Base-by-base conservation (phyloP, 768 basidiomycete species). In the Xerocomellus dryophilus region DNA sequence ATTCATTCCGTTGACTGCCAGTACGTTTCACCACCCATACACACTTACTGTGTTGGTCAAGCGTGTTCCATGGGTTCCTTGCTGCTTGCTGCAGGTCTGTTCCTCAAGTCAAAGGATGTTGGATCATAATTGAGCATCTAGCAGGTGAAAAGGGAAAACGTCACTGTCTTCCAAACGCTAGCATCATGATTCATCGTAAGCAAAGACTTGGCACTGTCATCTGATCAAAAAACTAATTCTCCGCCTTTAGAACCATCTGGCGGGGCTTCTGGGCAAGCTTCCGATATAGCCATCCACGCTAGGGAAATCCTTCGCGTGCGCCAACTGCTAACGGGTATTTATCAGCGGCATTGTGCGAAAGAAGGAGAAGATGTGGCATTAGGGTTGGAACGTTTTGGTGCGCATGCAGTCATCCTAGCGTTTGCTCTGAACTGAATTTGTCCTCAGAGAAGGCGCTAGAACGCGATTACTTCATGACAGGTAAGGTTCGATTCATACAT, bases 111-210 rank as follows among this genome's bases (percentile, higher is more conserved):
- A 45, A 32, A 27, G 10, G 40, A 57, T 53, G 51, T 60, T 46
- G 44, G 21, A 61, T 53, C 48, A 27, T 44, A 29, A 42, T 47
- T 61, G 50, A 64, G n/a, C 54, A 51, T 48, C 36, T 29, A 3
- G 20, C 61, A 80, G 81, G 93, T 34, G 93, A 89, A 74, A 85
- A 79, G 60, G 95, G 95, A 34, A 93, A 95, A 69, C 80, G 96
- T 29, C 93, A 93, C 68, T 89, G 89, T 62, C 80, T 98, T 53
- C 93, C 93, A 12, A 90, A 98, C 68, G 88, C 93, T 18, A 92
- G 89, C 67, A 93, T 98, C 65, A 98, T 98, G 96, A 98, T 98
- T 51, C 96, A 98, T 70, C 96, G 95, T 96, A 68, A 66, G 84
- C 69, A 34, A 29, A 32, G 20, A 14, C 10, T 10, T 34, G 32